Evolutionary conservation across 176 grass and related monocot species (phyloP).

Genomic region (Carex littledalei): DNA sequence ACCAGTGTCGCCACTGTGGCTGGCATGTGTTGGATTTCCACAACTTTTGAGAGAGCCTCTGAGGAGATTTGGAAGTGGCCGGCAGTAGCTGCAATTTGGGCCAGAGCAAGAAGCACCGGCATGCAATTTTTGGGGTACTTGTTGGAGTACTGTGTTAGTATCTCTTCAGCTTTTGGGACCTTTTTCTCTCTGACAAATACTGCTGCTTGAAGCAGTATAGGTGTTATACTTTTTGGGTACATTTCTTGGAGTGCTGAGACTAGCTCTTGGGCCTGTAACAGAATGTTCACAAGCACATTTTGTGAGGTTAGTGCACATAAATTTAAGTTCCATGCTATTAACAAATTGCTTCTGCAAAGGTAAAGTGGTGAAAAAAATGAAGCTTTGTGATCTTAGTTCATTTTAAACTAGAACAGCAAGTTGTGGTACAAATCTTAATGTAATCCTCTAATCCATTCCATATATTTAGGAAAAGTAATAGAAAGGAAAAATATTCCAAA

Average conservation of each 20-base stretch:
- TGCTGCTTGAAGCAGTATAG: constrained; percentile 70
- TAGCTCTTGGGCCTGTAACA: constrained; percentile 65
- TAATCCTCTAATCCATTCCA: too few species aligned
- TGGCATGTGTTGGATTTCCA: constrained; percentile 83
- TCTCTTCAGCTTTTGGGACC: constrained; percentile 68
- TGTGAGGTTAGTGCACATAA: background rate
- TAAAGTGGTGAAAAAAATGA: background rate
- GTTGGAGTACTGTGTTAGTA: constrained; percentile 50
- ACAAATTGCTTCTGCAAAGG: background rate
- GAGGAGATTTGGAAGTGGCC: constrained; percentile 74
- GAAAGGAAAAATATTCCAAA: constrained; percentile 19
- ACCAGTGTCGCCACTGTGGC: constrained; percentile 69
- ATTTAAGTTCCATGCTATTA: background rate
- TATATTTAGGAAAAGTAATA: constrained; percentile 10
- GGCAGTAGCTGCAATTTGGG: constrained; percentile 58
- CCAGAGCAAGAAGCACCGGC: constrained; percentile 56
- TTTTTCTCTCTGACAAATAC: constrained; percentile 78
- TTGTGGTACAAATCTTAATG: background rate
- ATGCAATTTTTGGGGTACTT: constrained; percentile 59
- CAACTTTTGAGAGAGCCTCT: constrained; percentile 56
- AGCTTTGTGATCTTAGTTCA: background rate
- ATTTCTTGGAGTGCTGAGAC: constrained; percentile 44
- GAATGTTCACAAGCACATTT: background rate
- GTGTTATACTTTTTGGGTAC: constrained; percentile 48
- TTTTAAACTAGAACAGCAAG: background rate